Conservation (phyloP, 148 eudicot species). For the Spergularia bocconei region DNA sequence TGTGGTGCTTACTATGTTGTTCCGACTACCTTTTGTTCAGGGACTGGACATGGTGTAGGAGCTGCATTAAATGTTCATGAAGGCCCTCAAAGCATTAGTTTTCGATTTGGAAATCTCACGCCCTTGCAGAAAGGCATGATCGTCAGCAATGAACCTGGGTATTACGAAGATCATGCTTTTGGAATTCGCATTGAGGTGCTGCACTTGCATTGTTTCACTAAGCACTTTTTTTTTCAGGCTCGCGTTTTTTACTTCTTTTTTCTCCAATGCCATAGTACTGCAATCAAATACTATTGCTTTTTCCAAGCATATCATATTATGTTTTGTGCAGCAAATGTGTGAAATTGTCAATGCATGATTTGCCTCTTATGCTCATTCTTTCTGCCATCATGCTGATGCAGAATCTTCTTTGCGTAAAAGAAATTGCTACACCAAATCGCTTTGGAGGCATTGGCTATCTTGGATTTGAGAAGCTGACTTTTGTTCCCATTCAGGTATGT, state of each 20-base stretch:
- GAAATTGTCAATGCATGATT: not conserved
- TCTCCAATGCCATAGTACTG: not conserved
- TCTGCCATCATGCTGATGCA: constrained; percentile 34
- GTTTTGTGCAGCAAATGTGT: not conserved
- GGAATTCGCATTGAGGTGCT: constrained; percentile 95
- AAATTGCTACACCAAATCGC: constrained; percentile 76
- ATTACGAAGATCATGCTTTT: constrained; percentile 93
- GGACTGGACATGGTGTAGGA: constrained; percentile 99
- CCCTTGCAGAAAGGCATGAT: constrained; percentile 93
- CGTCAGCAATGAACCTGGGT: constrained; percentile 99
- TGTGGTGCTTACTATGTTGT: constrained; percentile 6
- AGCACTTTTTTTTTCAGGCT: not conserved
- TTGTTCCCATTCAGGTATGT: constrained; percentile 90
- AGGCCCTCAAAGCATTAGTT: constrained; percentile 98
- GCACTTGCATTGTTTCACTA: constrained; percentile 4
- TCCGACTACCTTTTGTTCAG: constrained; percentile 36
- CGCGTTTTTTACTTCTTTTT: not conserved
- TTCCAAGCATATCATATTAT: not conserved
- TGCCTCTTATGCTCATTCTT: constrained; percentile 4
- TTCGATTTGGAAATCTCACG: constrained; percentile 79
- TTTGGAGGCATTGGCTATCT: constrained; percentile 79
- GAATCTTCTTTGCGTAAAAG: constrained; percentile 92
- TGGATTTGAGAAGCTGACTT: constrained; percentile 95
- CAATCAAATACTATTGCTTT: not conserved
- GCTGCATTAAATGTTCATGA: constrained; percentile 98